These are phyloP conservation scores for Scheffersomyces parashehatae DNA, from an alignment of 1,139 yeast genomes.

Conservation along the genomic window DNA sequence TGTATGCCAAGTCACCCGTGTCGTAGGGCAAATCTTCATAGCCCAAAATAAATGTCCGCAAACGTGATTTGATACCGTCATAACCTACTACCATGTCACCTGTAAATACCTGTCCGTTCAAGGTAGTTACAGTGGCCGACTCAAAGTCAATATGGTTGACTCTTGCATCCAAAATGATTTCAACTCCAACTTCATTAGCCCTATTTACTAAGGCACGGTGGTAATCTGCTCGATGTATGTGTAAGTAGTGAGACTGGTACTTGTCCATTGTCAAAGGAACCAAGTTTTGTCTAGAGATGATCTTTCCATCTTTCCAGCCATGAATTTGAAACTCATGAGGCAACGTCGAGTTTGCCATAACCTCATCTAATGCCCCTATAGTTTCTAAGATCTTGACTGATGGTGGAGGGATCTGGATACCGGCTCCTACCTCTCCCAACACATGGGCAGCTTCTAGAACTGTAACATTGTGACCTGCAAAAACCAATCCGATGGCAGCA, in stretches of 20 bases:
- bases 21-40: slow-evolving; percentile 18
- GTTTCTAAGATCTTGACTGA: slow-evolving; percentile 22
- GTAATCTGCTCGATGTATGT: slow-evolving; percentile 32
- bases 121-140: slow-evolving; percentile 19
- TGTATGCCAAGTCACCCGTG: slow-evolving; percentile 29
- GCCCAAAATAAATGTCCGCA: slow-evolving; percentile 17
- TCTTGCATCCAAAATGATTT: slow-evolving; percentile 17
- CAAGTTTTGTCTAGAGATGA: slow-evolving; percentile 21
- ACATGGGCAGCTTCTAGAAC: slow-evolving; percentile 31
- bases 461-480: slow-evolving; percentile 33
- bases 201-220: slow-evolving; percentile 23
- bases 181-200: slow-evolving; percentile 24
- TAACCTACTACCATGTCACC: slow-evolving; percentile 39
- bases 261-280: slow-evolving; percentile 19
- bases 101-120: slow-evolving; percentile 18
- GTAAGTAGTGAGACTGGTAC: slow-evolving; percentile 24
- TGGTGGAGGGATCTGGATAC: slow-evolving; percentile 38
- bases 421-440: slow-evolving; percentile 44
- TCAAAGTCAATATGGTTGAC: slow-evolving; percentile 24
- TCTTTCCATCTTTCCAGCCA: slow-evolving; percentile 24
- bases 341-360: slow-evolving; percentile 19
- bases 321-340: slow-evolving; percentile 25
- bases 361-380: slow-evolving; percentile 23
- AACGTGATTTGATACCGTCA: slow-evolving; percentile 34
- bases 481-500: slow-evolving; percentile 31